Evolutionary conservation across 441 rosid species (phyloP).

Genomic region (Gossypium lobatum): DNA sequence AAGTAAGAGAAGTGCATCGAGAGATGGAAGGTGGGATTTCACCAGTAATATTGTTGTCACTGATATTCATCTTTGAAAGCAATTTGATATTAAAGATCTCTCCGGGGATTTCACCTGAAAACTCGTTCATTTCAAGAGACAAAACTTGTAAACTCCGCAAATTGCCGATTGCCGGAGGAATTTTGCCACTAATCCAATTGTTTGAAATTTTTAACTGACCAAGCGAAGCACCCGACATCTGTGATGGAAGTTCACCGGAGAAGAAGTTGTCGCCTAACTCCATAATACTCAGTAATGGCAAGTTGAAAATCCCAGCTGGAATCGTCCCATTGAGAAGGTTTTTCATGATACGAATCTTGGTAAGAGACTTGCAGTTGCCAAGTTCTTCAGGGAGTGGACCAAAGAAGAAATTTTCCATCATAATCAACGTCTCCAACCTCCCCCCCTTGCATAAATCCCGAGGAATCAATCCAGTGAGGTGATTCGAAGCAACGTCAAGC

Average conservation of each 20-base stretch:
- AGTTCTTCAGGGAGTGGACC: constrained; percentile 64
- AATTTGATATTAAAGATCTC: constrained; percentile 43
- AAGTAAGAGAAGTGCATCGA: constrained; percentile 35
- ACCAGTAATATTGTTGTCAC: constrained; percentile 51
- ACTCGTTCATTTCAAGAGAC: constrained; percentile 40
- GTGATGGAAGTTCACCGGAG: constrained; percentile 67
- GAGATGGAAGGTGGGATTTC: constrained; percentile 48
- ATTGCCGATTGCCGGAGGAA: constrained; percentile 58
- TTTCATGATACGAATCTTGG: constrained; percentile 42
- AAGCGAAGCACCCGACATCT: constrained; percentile 46
- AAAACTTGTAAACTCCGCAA: constrained; percentile 37
- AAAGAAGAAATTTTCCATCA: constrained; percentile 60
- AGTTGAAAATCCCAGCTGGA: constrained; percentile 61
- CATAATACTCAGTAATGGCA: constrained; percentile 36
- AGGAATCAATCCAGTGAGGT: constrained; percentile 68
- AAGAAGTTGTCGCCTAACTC: constrained; percentile 60
- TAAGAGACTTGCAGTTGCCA: constrained; percentile 59
- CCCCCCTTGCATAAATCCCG: constrained; percentile 59
- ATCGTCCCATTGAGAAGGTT: constrained; percentile 57
- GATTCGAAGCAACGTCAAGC: constrained; percentile 65
- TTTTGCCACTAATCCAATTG: constrained; percentile 54
- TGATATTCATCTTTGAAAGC: constrained; percentile 42
- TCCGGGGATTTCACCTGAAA: constrained; percentile 48
- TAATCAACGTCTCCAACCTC: constrained; percentile 35
- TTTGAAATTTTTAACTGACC: constrained; percentile 39